These are phyloP conservation scores for Pyrenophora tritici-repentis DNA, from an alignment of 2,329 filamentous ascomycete species.

Conservation along the genomic window DNA sequence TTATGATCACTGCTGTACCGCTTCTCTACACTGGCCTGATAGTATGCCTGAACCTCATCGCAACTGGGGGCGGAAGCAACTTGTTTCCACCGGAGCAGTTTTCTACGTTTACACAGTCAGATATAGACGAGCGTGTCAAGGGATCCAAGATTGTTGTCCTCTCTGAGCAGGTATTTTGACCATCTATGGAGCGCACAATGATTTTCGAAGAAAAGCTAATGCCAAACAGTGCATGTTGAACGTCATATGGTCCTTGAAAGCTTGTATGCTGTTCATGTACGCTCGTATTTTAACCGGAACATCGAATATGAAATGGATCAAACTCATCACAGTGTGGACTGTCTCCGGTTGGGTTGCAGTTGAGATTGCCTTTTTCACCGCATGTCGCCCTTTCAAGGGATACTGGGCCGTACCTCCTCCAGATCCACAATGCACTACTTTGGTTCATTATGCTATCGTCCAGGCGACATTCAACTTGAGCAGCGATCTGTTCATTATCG, in stretches of 20 bases:
- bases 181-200: neutral
- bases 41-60: slow-evolving; percentile 50
- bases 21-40: slow-evolving; percentile 50
- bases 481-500: slow-evolving; percentile 64
- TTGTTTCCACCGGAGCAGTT: slow-evolving; percentile 48
- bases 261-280: slow-evolving; percentile 63
- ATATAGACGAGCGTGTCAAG: slow-evolving; percentile 51
- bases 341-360: slow-evolving; percentile 56
- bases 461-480: slow-evolving; percentile 65
- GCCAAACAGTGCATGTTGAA: slow-evolving; percentile 66
- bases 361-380: slow-evolving; percentile 60
- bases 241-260: slow-evolving; percentile 62
- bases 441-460: slow-evolving; percentile 62
- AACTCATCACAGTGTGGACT: slow-evolving; percentile 56
- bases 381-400: slow-evolving; percentile 59
- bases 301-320: slow-evolving; percentile 51
- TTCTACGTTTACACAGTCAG: slow-evolving; percentile 41
- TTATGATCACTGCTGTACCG: slow-evolving; percentile 36
- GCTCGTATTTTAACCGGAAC: slow-evolving; percentile 59
- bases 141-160: slow-evolving; percentile 53
- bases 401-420: slow-evolving; percentile 64
- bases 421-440: slow-evolving; percentile 62
- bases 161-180: slow-evolving; percentile 48
- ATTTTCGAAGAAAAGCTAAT: slow-evolving; percentile 9
- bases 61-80: slow-evolving; percentile 51